phyloP scores from a whole-genome alignment of 345 rosid genomes.

The Acer campestre region DNA sequence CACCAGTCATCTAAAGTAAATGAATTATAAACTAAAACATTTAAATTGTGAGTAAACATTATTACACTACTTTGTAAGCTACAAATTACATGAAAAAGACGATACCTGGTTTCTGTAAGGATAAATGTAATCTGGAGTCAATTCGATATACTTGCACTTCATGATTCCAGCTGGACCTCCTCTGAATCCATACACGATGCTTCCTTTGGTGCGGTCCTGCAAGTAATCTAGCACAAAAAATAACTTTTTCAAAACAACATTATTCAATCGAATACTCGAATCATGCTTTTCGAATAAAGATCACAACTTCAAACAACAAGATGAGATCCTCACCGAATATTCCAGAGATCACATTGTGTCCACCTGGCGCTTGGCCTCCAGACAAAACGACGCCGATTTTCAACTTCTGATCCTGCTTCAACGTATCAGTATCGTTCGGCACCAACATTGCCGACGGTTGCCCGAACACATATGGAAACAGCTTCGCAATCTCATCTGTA shows the following conservation, averaged over 20 bases:
- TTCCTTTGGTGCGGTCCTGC: conserved; percentile 74
- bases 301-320: neutral
- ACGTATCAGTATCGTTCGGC: conserved; percentile 39
- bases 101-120: conserved; percentile 93
- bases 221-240: conserved; percentile 67
- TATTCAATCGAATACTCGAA: neutral
- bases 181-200: conserved; percentile 76
- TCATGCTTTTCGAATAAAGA: neutral
- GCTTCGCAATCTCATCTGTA: conserved; percentile 84
- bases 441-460: conserved; percentile 78
- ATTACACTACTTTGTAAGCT: neutral
- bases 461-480: conserved; percentile 84
- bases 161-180: conserved; percentile 99
- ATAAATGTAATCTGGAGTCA: conserved; percentile 66
- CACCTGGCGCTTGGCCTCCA: conserved; percentile 99
- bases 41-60: neutral
- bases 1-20: no score
- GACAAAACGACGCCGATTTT: conserved; percentile 95
- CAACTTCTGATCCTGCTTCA: conserved; percentile 49
- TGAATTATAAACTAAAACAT: neutral
- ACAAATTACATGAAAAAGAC: neutral
- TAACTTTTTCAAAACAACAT: neutral
- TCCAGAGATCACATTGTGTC: conserved; percentile 96
- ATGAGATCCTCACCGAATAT: conserved; percentile 63
- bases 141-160: conserved; percentile 83